A percentile compares a stretch with the other conserved stretches of the same genome.
phyloP scores from a whole-genome alignment of 345 rosid genomes.

The Camelina neglecta region DNA sequence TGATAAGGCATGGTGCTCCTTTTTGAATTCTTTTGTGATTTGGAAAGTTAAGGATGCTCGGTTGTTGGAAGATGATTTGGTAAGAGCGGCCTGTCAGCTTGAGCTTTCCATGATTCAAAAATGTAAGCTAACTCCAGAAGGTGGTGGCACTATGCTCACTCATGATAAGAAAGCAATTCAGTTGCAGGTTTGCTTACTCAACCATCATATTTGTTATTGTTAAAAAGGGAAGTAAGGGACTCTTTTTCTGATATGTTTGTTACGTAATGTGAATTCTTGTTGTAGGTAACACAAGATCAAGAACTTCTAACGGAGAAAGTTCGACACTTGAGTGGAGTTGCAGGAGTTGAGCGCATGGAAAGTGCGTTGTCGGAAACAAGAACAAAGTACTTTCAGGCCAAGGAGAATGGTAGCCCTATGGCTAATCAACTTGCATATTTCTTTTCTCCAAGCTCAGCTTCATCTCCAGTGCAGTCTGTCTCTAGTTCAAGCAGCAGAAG shows the following conservation, averaged over 20 bases:
- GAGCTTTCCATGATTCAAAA: slow-evolving; percentile 97
- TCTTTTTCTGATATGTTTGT: background rate
- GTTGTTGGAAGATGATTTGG: slow-evolving; percentile 84
- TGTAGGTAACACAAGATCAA: slow-evolving; percentile 84
- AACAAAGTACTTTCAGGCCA: slow-evolving; percentile 59
- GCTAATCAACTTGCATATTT: slow-evolving; percentile 49
- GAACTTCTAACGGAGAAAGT: slow-evolving; percentile 84
- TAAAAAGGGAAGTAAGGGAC: background rate
- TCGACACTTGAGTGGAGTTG: slow-evolving; percentile 72
- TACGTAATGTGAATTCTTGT: slow-evolving; percentile 11
- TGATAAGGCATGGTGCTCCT: slow-evolving; percentile 89
- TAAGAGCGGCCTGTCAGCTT: slow-evolving; percentile 97
- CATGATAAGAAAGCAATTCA: slow-evolving; percentile 95
- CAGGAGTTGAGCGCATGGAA: slow-evolving; percentile 84
- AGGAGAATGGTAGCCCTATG: slow-evolving; percentile 63
- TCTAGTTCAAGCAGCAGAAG: slow-evolving; percentile 40
- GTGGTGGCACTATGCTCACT: slow-evolving; percentile 60
- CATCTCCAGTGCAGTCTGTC: slow-evolving; percentile 46
- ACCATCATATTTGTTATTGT: background rate
- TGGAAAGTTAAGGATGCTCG: slow-evolving; percentile 99
- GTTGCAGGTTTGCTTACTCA: slow-evolving; percentile 63
- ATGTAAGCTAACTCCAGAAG: slow-evolving; percentile 77
- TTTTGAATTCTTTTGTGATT: slow-evolving; percentile 82
- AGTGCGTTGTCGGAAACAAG: slow-evolving; percentile 73
- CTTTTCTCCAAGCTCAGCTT: slow-evolving; percentile 57